Evolutionary conservation across 306 rosid genomes (phyloP).

Genomic region (Vigna reflexopilosa): DNA sequence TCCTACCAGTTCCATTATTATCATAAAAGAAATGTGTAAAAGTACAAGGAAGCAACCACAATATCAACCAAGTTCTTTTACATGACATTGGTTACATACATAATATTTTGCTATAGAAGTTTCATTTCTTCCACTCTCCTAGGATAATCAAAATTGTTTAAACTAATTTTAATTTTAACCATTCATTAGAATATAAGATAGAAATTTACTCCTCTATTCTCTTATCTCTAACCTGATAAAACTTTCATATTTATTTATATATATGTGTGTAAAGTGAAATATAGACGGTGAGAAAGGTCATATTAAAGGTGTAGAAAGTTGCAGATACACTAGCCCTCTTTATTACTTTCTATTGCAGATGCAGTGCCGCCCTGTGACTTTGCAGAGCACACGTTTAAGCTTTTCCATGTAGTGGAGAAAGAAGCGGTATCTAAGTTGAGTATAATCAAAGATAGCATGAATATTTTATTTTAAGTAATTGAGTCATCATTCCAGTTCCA

Average conservation of each 20-base stretch:
- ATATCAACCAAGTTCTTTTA: not conserved
- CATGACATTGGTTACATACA: not conserved
- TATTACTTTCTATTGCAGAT: constrained; percentile 37
- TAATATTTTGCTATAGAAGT: not conserved
- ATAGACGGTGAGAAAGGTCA: constrained; percentile 52
- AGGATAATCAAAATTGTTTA: not conserved
- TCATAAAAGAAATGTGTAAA: constrained; percentile 44
- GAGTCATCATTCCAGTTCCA: constrained; percentile 42
- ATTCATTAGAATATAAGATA: not conserved
- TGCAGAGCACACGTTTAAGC: constrained; percentile 39
- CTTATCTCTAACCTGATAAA: not conserved
- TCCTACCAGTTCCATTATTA: no score
- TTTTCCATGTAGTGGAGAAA: constrained; percentile 39
- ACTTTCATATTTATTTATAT: not conserved
- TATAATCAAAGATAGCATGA: constrained; percentile 49
- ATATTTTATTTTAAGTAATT: constrained; percentile 45
- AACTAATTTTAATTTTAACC: not conserved
- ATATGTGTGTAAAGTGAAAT: constrained; percentile 19
- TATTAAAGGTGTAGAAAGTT: constrained; percentile 41
- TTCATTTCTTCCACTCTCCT: not conserved
- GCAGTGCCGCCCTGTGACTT: constrained; percentile 39
- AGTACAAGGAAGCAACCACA: constrained; percentile 7
- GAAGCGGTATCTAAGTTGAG: constrained; percentile 49
- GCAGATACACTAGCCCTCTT: constrained; percentile 42
- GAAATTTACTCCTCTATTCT: not conserved